Conservation (phyloP, 208 protist species). For the Wallacemonas collosoma region DNA sequence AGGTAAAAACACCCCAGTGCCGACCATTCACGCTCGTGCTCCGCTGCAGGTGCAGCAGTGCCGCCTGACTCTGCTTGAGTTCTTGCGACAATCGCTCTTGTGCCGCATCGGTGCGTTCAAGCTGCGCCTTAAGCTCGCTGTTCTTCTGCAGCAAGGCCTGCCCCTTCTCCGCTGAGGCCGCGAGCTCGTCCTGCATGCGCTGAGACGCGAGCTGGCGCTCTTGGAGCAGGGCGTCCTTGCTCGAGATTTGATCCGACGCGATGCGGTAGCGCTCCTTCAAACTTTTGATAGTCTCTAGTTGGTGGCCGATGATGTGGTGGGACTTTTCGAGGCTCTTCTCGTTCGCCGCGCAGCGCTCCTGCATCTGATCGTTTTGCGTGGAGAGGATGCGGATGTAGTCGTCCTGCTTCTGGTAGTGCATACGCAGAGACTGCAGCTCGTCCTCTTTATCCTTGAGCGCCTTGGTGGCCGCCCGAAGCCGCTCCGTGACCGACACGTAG, state of each 20-base stretch:
- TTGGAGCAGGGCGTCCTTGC: constrained; percentile 51
- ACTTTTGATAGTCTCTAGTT: constrained; percentile 72
- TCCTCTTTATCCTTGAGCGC: constrained; percentile 56
- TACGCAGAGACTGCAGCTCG: constrained; percentile 62
- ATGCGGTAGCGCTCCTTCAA: constrained; percentile 63
- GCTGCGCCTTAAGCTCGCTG: constrained; percentile 67
- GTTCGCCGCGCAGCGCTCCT: constrained; percentile 33
- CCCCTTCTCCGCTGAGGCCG: constrained; percentile 32
- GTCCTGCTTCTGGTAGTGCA: constrained; percentile 79
- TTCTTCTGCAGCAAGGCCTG: constrained; percentile 50
- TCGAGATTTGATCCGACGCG: constrained; percentile 58
- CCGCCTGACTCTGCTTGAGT: constrained; percentile 75
- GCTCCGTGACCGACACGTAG: constrained; percentile 74
- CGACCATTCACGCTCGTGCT: constrained; percentile 72
- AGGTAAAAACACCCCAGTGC: constrained; percentile 51
- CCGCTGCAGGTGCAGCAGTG: constrained; percentile 80
- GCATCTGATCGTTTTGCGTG: constrained; percentile 69
- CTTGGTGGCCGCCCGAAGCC: constrained; percentile 46
- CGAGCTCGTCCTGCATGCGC: constrained; percentile 53
- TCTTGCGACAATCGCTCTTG: constrained; percentile 67
- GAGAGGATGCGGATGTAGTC: constrained; percentile 75
- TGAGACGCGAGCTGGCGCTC: constrained; percentile 47
- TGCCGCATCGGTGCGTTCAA: constrained; percentile 60
- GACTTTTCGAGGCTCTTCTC: constrained; percentile 70
- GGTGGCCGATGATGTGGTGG: constrained; percentile 86